Base-by-base conservation (phyloP, 352 stramenopile genomes). In the Pythium scleroteichum region DNA sequence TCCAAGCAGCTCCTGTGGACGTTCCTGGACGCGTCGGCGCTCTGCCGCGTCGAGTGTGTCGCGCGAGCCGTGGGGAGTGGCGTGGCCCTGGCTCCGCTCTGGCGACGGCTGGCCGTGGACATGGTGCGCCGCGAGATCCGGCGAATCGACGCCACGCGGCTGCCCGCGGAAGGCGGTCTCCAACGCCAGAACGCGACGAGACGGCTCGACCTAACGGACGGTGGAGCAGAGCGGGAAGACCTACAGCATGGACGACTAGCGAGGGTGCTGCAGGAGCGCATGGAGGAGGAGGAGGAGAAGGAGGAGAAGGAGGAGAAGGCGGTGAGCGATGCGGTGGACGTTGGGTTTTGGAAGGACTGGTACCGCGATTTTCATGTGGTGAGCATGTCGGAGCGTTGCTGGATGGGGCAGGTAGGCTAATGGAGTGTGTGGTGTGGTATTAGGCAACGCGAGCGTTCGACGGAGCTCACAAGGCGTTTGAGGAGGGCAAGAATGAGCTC, bases 1-100 rank as follows among this genome's bases (percentile, higher is more conserved):
- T 87, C 77, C 64, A 88, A 87, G 70, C 75, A 82, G 63, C 40
- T 72, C 19, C 59, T 90, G 51, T 90, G 80, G 80, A 42, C 55
- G 35, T 82, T 77, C 45, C 59, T 90, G 13, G 78, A 62, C 47
- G 69, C 76, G 22, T 39, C 35, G 20, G 74, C 82, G 61, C 76
- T 90, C n/a, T 90, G 80, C 56, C 78, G 71, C 50, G 24, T 83
- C 45, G 52, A 56, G 0, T 78, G 73, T 45, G 73, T 83, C 46
- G 59, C 75, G 10, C 68, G 55, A 6, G 41, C 50, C 51, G 54
- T 65, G 1, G 53, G 75, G 0, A 55, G 68, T 16, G 78, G 80
- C 44, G 80, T 84, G 38, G 52, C 62, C 40, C 60, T 69, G 32
- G 59, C 64, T 6, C 50, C 57, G 6, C 49, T 90, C 5, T 90